Evolutionary conservation across 257 asterid genomes (phyloP), one percentile per base, ranked within the genome.

Genomic region (Echium plantagineum): DNA sequence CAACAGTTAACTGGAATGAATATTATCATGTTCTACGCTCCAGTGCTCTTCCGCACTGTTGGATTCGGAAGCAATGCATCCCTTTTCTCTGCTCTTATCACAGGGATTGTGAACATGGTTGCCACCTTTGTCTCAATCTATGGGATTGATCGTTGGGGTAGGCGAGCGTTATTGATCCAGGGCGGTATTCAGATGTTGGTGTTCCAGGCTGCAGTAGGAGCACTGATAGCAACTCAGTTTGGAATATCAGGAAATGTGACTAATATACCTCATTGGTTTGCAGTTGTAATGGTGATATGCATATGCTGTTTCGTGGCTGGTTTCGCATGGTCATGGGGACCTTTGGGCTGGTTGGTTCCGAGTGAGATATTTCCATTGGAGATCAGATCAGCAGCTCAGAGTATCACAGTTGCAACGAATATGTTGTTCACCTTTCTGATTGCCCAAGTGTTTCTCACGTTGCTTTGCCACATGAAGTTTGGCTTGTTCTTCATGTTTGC

Each of bases 1-100:
- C 95, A 89, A 59, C 97, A 89, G 68, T 73, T 89, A 10, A 89
- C 97, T 1, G 95, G 95, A 9, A 87, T 87, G n/a, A 87, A 87
- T 19, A 90, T 82, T 52, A 82, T 87, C 73, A 82, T 79, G 78
- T 86, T 89, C 35, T 89, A 89, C 38, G 97, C 97, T 0, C 95
- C 97, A 0, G 91, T 89, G 7, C 55, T 89, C 75, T 86, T 89
- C 32, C 76, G 67, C 49, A 87, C 94, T 0, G 79, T 85, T 9
- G 94, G 96, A 0, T 85, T 87, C 18, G 87, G 85, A 9, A 42
- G 42, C 59, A 71, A 77, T 0, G 82, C 91, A 5, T 74, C 96
- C 0, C 71, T 81, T 62, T 80, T 82, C 74, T 84, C 87, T 4
- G 80, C 93, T 17, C 82, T 84, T 2, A 75, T 82, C 8, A 85